These are phyloP conservation scores for Cadophora sp. DNA, from an alignment of 2,329 filamentous ascomycete species.

Conservation along the genomic window DNA sequence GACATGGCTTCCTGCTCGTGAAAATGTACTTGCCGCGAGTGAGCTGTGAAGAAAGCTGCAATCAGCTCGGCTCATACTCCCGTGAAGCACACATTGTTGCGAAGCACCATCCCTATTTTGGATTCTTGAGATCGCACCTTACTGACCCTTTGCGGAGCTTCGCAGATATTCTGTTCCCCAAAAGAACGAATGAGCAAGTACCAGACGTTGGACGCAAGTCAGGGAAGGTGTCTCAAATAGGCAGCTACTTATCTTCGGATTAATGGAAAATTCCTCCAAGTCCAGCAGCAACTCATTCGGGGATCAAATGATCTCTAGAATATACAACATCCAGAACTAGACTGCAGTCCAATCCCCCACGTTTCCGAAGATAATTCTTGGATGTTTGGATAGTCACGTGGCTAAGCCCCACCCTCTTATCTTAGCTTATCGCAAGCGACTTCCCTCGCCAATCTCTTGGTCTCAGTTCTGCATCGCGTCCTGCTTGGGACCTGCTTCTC, in stretches of 20 bases:
- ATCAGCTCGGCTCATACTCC: background rate
- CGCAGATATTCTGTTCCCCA: background rate
- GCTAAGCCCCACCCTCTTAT: background rate
- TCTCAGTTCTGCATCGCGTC: background rate
- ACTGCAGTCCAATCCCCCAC: background rate
- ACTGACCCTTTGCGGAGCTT: background rate
- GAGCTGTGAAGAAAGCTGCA: background rate
- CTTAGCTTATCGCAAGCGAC: background rate
- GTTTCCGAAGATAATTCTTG: background rate
- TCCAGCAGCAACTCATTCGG: background rate
- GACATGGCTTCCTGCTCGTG: background rate
- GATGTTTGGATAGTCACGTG: background rate
- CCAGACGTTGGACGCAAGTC: background rate
- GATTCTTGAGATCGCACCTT: background rate
- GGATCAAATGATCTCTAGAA: background rate
- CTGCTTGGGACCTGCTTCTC: conserved; percentile 7
- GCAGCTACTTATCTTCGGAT: background rate
- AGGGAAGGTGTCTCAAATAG: background rate
- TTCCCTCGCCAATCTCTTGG: conserved; percentile 8
- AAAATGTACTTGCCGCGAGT: background rate
- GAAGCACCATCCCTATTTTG: background rate
- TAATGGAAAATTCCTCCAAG: background rate
- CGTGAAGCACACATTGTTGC: background rate
- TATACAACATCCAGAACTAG: background rate
- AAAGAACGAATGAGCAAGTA: background rate